Base-by-base conservation (phyloP, 805 yeast species). In the Priceomyces castillae region DNA sequence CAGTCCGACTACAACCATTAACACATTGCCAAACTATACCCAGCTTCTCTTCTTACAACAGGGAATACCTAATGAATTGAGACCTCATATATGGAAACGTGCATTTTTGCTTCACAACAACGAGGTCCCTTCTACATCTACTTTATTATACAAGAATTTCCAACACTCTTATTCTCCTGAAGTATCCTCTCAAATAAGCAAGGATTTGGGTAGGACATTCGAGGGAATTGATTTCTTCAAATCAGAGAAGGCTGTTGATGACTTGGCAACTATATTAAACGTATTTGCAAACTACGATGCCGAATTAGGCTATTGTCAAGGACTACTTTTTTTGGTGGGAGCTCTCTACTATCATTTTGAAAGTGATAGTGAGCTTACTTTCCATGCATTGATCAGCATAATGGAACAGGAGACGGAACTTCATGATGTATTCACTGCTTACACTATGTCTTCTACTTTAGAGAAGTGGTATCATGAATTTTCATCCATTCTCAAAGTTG, bases 281-380 rank as follows among this genome's bases (percentile, higher is more conserved):
- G 86, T 84, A 1, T 81, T 77, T 52, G 78, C 82, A 39, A 77
- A 80, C 49, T 81, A 78, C 54, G 86, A 81, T 59, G 72, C 73
- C 41, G 83, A 81, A 50, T 76, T 81, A 50, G 87, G 87, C 9
- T 81, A 81, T 54, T 81, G 87, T 56, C 87, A 81, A 57, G 87
- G 87, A 5, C 62, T 82, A 15, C 73, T 82, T 19, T 82, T 82
- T 52, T 62, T 81, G 36, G 84, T 80, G 10, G 85, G 84, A 2
- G 80, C 81, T 3, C 62, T 81, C 30, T 67, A 76, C 46, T 71
- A 67, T 50, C 70, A 65, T 37, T 64, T 67, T 41, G 54, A 58
- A 19, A 54, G 54, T 43, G 62, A 59, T 35, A 51, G 57, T 11
- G 54, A 50, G 56, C 60, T 66, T 51, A 80, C 72, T 14, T 81